phyloP scores from a whole-genome alignment of 2,329 filamentous ascomycete genomes.

The Penicillium corylophilum region DNA sequence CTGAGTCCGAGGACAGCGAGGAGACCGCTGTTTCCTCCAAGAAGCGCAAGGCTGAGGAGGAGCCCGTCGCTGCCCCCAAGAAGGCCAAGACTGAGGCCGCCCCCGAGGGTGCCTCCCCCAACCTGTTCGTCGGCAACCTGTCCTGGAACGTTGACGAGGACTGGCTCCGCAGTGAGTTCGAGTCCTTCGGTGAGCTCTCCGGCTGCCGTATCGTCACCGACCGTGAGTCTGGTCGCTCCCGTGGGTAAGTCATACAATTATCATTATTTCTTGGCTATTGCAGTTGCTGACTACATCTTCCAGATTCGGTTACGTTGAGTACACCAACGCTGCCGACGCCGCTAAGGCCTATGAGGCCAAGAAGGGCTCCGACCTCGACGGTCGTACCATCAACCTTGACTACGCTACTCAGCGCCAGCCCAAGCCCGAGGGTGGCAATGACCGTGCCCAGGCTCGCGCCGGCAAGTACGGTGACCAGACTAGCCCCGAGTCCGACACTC shows the following conservation, averaged over 20 bases:
- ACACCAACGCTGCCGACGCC: conserved; percentile 65
- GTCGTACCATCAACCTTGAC: conserved; percentile 74
- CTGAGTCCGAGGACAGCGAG: conserved; percentile 34
- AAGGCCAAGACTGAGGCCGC: conserved; percentile 62
- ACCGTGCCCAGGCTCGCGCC: conserved; percentile 57
- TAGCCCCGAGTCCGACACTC: conserved; percentile 78
- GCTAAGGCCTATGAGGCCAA: conserved; percentile 71
- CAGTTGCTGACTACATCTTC: conserved; percentile 9
- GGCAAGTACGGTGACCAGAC: conserved; percentile 70
- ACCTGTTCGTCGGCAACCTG: conserved; percentile 86
- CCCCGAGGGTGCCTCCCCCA: conserved; percentile 45
- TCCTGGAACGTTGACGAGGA: conserved; percentile 90
- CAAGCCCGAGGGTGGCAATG: conserved; percentile 47
- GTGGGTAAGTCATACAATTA: conserved; percentile 57
- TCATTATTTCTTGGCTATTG: not conserved
- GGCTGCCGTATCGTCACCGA: conserved; percentile 81
- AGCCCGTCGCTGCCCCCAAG: conserved; percentile 44
- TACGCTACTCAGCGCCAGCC: conserved; percentile 67
- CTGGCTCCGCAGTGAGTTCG: conserved; percentile 76
- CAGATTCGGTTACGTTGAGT: conserved; percentile 89
- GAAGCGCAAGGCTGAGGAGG: conserved; percentile 53
- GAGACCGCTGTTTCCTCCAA: conserved; percentile 37
- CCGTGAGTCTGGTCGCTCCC: conserved; percentile 75
- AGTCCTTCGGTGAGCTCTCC: conserved; percentile 70
- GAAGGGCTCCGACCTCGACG: conserved; percentile 72